phyloP scores from a whole-genome alignment of 73 alveolate genomes.

The Paramecium primaurelia region DNA sequence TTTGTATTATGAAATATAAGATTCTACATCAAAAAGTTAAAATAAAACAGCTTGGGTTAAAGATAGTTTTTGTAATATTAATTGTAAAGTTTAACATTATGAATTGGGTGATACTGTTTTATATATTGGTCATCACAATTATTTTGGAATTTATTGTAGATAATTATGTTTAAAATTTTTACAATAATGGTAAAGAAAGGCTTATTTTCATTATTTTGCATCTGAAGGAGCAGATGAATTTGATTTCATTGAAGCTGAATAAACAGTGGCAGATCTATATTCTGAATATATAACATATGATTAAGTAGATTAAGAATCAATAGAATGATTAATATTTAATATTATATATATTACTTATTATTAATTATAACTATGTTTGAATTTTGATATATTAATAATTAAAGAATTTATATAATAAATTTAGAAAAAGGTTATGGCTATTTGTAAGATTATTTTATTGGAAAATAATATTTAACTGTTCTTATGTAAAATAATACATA shows the following conservation, averaged over 20 bases:
- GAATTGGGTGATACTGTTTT: neutral
- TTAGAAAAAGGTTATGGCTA: too few relatives aligned
- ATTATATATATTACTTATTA: too few relatives aligned
- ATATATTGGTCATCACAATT: neutral
- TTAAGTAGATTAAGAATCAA: neutral
- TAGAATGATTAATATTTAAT: neutral
- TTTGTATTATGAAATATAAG: neutral
- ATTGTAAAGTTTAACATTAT: neutral
- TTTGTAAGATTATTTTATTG: too few relatives aligned
- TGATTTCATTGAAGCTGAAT: constrained; percentile 69
- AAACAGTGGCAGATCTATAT: constrained; percentile 67
- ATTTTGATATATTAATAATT: too few relatives aligned
- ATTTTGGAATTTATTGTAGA: neutral
- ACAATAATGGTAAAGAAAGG: constrained; percentile 57
- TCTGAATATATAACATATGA: constrained; percentile 61
- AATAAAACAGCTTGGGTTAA: neutral
- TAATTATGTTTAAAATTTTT: neutral
- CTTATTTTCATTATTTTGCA: constrained; percentile 63
- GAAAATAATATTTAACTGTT: neutral
- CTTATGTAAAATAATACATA: neutral
- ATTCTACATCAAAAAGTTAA: neutral
- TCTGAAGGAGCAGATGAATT: constrained; percentile 69
- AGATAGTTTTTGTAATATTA: neutral
- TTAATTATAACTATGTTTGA: neutral
- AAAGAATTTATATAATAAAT: too few relatives aligned